These are phyloP conservation scores for Microdochium nivale DNA, from an alignment of 2,329 filamentous ascomycete genomes.

Conservation along the genomic window DNA sequence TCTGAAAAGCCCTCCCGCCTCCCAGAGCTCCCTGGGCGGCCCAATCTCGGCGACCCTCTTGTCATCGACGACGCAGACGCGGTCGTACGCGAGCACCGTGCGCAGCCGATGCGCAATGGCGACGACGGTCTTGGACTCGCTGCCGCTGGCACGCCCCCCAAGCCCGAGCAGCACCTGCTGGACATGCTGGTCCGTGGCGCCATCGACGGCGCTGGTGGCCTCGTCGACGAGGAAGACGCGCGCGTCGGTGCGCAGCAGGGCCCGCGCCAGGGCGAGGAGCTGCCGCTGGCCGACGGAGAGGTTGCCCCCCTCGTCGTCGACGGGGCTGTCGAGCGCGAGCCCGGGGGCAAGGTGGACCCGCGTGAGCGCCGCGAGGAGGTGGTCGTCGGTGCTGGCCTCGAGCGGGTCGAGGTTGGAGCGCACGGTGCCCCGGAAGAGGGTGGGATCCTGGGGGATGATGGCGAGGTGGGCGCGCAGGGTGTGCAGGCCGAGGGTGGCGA, in stretches of 20 bases:
- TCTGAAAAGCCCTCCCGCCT: conserved; percentile 52
- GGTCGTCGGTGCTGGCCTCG: conserved; percentile 60
- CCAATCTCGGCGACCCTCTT: conserved; percentile 63
- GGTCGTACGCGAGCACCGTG: conserved; percentile 65
- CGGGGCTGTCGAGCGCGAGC: conserved; percentile 31
- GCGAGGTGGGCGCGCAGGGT: conserved; percentile 66
- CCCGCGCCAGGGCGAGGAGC: conserved; percentile 44
- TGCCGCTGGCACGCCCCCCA: no score
- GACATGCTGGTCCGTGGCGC: conserved; percentile 66
- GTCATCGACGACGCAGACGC: conserved; percentile 66
- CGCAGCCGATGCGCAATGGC: conserved; percentile 58
- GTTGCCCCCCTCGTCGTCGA: conserved; percentile 64
- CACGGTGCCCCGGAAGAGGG: conserved; percentile 63
- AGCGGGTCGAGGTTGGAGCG: conserved; percentile 69
- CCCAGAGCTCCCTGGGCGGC: conserved; percentile 49
- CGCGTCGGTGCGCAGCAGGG: conserved; percentile 56
- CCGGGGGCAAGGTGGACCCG: conserved; percentile 32
- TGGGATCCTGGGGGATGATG: conserved; percentile 70
- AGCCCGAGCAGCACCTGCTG: conserved; percentile 57
- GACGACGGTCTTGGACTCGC: conserved; percentile 60
- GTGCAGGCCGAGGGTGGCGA: conserved; percentile 59
- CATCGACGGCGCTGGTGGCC: conserved; percentile 62
- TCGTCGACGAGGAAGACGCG: conserved; percentile 71
- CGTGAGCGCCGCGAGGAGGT: conserved; percentile 60
- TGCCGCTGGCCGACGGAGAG: conserved; percentile 63